A percentile compares a stretch with the other conserved stretches of the same genome.
These are phyloP conservation scores for Parastagonospora avenae DNA, from an alignment of 2,329 filamentous ascomycete species.

Conservation along the genomic window DNA sequence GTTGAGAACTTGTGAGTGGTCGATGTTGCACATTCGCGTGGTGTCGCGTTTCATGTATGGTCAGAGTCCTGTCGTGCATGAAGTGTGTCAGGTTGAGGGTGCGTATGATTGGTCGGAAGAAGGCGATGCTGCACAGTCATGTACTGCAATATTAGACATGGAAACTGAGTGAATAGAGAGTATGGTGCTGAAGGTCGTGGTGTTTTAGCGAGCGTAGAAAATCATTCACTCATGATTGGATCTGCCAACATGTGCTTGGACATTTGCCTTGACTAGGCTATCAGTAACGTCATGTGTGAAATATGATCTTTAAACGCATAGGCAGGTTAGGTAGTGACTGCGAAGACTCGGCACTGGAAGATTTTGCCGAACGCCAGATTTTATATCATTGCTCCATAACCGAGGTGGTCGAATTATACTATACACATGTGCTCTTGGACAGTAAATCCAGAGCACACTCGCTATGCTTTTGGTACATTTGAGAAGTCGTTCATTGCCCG, in stretches of 20 bases:
- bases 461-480: neutral
- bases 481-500: neutral
- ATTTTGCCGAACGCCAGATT: neutral
- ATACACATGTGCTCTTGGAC: constrained; percentile 2
- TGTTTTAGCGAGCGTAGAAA: neutral
- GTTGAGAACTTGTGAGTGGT: constrained; percentile 5
- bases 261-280: too few species aligned
- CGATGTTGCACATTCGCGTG: constrained; percentile 11
- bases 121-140: constrained; percentile 1
- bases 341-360: too few species aligned
- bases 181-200: neutral
- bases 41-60: constrained; percentile 23
- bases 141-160: too few species aligned
- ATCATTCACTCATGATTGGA: too few species aligned
- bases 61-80: constrained; percentile 16
- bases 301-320: too few species aligned
- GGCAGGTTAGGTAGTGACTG: too few species aligned
- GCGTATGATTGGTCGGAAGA: constrained; percentile 13
- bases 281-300: too few species aligned
- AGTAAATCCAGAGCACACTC: neutral
- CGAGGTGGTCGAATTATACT: constrained; percentile 3
- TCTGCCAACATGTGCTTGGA: too few species aligned
- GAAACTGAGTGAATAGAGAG: too few species aligned
- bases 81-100: constrained; percentile 12
- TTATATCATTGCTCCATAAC: constrained; percentile 1